Base-by-base conservation (phyloP, 345 rosid species). In the Atalantia buxifolia region DNA sequence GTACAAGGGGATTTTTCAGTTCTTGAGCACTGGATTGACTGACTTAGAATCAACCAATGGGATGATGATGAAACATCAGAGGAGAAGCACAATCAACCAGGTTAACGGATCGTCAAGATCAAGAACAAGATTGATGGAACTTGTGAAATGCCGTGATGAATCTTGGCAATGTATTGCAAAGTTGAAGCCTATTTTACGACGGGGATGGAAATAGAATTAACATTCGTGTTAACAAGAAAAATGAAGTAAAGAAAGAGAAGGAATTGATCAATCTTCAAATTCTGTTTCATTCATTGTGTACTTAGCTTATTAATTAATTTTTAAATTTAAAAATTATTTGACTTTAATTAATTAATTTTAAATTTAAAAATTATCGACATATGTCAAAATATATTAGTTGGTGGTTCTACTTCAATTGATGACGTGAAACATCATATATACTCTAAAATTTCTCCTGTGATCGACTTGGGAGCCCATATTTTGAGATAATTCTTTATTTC, bases 131-230 rank as follows among this genome's bases (percentile, higher is more conserved):
- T 83, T 71, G 62, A 80, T 36, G 28, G 85, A 6, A 12, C 56
- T 7, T 63, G 72, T 0, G 88, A 77, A 68, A 57, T 76, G 6
- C 88, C 89, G 24, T 42, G 87, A 40, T 61, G 76, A 81, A 88
- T 82, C 40, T 66, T 73, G 75, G 97, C 79, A 59, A 93, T 59
- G 86, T 89, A 93, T 76, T 93, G 98, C 40, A 84, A 87, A 57
- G 92, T 88, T 6, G 89, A 75, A 19, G 81, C 6, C 79, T 95
- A 95, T 85, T 84, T 88, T 2, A 72, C 7, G 7, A 90, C 84
- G 7, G 95, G 89, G 69, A 90, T 76, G 57, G 82, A 71, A 25
- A 78, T 21, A 0, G 78, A 45, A 45, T 3, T 45, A 45, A 13
- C 76, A 69, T 50, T 42, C 14, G 83, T 12, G 50, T 40, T 48